These are phyloP conservation scores for Russula brevipes DNA, from an alignment of 768 basidiomycete species.

Conservation along the genomic window DNA sequence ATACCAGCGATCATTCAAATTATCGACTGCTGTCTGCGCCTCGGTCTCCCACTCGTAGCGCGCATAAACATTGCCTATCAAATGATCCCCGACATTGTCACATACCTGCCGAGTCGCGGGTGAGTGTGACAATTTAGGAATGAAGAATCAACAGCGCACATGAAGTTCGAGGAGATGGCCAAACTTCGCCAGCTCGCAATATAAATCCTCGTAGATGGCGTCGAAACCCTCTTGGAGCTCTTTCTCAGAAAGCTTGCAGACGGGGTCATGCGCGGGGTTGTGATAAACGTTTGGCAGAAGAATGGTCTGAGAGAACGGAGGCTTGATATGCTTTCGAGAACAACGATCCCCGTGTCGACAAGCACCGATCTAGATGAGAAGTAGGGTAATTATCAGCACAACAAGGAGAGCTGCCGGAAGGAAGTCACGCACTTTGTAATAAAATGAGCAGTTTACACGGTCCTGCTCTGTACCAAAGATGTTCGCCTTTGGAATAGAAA, in stretches of 20 bases:
- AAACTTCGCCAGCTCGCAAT: slow-evolving; percentile 91
- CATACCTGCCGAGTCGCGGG: slow-evolving; percentile 55
- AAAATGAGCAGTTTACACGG: slow-evolving; percentile 98
- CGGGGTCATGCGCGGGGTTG: slow-evolving; percentile 91
- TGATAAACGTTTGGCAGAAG: slow-evolving; percentile 96
- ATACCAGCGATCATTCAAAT: slow-evolving; percentile 95
- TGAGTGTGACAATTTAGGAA: not conserved
- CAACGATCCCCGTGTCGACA: slow-evolving; percentile 98
- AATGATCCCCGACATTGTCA: slow-evolving; percentile 98
- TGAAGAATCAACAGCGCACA: slow-evolving; percentile 42
- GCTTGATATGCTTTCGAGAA: slow-evolving; percentile 96
- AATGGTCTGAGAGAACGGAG: slow-evolving; percentile 96
- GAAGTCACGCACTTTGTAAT: slow-evolving; percentile 70
- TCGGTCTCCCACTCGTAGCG: slow-evolving; percentile 99
- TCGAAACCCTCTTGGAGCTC: slow-evolving; percentile 90
- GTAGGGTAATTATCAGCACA: slow-evolving; percentile 17
- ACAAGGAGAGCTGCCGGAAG: not conserved
- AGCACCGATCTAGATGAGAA: slow-evolving; percentile 77
- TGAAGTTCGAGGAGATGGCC: slow-evolving; percentile 95
- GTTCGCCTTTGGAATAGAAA: slow-evolving; percentile 55
- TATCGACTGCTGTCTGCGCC: slow-evolving; percentile 88
- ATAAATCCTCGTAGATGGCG: slow-evolving; percentile 92
- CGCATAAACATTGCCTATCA: slow-evolving; percentile 97
- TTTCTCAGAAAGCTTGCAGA: slow-evolving; percentile 81
- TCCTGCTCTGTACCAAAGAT: slow-evolving; percentile 95